These are phyloP conservation scores for Termitomyces sp. DNA, from an alignment of 768 basidiomycete genomes.

Conservation along the genomic window DNA sequence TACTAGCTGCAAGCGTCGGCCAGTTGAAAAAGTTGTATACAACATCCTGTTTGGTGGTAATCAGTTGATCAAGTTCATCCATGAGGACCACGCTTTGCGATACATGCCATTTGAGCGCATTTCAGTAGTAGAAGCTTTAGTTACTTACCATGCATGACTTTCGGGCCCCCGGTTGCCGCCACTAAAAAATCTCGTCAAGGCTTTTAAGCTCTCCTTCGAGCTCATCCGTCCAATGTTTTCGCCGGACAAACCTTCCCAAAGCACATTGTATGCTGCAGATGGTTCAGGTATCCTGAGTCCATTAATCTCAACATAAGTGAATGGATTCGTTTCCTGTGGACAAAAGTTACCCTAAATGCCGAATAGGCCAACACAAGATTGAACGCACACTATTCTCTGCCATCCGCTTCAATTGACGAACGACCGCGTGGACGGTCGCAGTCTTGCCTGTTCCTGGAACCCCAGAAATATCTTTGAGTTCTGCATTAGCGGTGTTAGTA, in stretches of 20 bases:
- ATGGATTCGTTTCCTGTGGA: constrained; percentile 82
- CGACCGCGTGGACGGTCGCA: constrained; percentile 91
- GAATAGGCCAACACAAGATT: neutral
- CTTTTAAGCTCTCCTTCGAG: constrained; percentile 78
- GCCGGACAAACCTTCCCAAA: constrained; percentile 92
- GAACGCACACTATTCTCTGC: constrained; percentile 68
- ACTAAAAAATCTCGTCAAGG: constrained; percentile 74
- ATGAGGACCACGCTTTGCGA: constrained; percentile 84
- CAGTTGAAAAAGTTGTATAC: constrained; percentile 99
- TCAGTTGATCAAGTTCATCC: constrained; percentile 97
- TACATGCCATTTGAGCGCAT: neutral
- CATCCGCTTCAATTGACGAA: constrained; percentile 86
- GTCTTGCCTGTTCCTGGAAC: constrained; percentile 99
- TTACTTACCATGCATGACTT: constrained; percentile 80
- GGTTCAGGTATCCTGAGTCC: constrained; percentile 93
- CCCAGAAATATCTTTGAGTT: constrained; percentile 83
- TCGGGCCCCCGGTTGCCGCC: constrained; percentile 60
- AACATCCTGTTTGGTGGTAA: constrained; percentile 95
- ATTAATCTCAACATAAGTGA: constrained; percentile 97
- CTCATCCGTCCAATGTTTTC: constrained; percentile 61
- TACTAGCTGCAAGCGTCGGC: constrained; percentile 87
- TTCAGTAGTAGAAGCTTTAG: neutral
- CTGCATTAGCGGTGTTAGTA: neutral
- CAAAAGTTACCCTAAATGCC: neutral
- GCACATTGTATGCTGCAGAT: constrained; percentile 81